Conservation (phyloP, 179 eudicot species). For the Camellia oleifera region DNA sequence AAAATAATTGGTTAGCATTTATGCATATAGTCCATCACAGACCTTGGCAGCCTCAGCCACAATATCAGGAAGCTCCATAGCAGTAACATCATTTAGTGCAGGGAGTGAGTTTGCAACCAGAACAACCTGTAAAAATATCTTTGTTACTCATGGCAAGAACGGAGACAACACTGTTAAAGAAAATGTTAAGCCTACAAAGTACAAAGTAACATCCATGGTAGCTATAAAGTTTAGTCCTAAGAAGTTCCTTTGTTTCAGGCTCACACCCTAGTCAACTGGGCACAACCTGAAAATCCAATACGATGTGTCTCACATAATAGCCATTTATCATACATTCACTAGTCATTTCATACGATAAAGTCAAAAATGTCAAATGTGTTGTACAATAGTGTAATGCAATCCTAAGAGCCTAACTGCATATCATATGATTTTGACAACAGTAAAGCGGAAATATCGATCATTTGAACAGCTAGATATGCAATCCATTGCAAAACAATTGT, state of each 20-base stretch:
- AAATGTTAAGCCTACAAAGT: not conserved
- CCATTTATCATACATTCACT: too few relatives aligned
- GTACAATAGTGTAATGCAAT: too few relatives aligned
- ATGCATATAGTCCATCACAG: not conserved
- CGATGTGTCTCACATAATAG: not conserved
- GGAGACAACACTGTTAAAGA: not conserved
- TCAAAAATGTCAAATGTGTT: too few relatives aligned
- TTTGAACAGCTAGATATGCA: too few relatives aligned
- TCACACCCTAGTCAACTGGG: not conserved
- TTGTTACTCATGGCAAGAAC: not conserved
- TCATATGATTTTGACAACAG: too few relatives aligned
- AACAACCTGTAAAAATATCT: slow-evolving; percentile 59
- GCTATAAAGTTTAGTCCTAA: too few relatives aligned
- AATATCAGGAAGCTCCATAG: slow-evolving; percentile 91
- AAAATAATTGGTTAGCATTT: not conserved
- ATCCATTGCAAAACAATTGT: too few relatives aligned
- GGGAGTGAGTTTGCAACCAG: slow-evolving; percentile 92
- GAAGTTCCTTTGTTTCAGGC: not conserved
- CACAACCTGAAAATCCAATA: not conserved
- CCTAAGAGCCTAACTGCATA: too few relatives aligned
- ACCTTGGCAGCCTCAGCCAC: slow-evolving; percentile 98
- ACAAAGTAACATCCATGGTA: not conserved
- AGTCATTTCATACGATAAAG: too few relatives aligned
- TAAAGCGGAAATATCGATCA: too few relatives aligned
- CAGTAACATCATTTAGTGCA: slow-evolving; percentile 91